Base-by-base conservation (phyloP, 1,139 yeast genomes). In the Suhomyces chickasaworum region DNA sequence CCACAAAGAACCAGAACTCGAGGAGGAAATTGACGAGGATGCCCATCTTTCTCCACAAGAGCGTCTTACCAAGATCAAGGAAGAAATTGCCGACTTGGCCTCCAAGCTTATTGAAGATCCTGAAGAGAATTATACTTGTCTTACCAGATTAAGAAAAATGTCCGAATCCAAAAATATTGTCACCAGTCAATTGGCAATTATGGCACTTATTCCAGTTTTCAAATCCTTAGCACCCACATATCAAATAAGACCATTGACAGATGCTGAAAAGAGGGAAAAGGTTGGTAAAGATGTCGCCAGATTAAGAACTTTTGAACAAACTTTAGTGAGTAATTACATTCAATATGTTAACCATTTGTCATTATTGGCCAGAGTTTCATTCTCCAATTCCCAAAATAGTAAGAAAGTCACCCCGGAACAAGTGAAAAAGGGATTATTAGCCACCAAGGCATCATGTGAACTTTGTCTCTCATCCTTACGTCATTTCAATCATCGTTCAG, bases 181-280 rank as follows among this genome's bases (percentile, higher is more conserved):
- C 46, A 83, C 89, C 6, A 76, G 87, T 47, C 90, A 87, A 64
- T 75, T 89, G 48, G 80, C 96, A 0, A 70, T 89, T 48, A 71
- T 90, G 56, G 84, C 98, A 0, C 75, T 91, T 49, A 84, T 90
- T 3, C 90, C 95, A 1, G 88, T 89, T 4, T 89, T 89, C 73
- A 89, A 88, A 59, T 80, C 86, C 47, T 78, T 93, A 45, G 84
- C 95, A 3, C 99, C 99, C 1, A 85, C 95, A 3, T 93, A 93
- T 65, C 79, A 84, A 54, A 90, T 93, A 49, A 77, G 97, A 61
- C 86, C 95, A 2, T 71, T 93, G 45, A 78, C 89, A 1, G 97
- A 89, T 13, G 65, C 80, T 1, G 99, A 93, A 64, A 83, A 82
- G 65, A 80, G 82, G 53, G 95, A 88, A 57, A 88, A 83, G 58